Evolutionary conservation across 345 rosid species (phyloP).

Genomic region (Murraya koenigii): DNA sequence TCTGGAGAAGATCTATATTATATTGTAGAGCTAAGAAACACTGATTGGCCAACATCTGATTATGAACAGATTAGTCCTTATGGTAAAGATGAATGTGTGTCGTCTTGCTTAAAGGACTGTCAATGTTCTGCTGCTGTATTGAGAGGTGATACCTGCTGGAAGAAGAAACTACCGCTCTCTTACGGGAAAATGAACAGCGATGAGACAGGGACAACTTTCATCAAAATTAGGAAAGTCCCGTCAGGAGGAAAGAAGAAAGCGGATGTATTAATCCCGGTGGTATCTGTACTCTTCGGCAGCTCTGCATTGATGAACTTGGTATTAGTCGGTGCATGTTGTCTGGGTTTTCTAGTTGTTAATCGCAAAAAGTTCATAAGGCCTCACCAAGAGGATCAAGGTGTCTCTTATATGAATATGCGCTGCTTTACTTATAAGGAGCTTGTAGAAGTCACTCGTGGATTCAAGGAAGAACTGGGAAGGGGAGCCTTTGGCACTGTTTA

Average conservation of each 20-base stretch:
- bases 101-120: constrained; percentile 41
- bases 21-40: constrained; percentile 3
- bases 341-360: constrained; percentile 6
- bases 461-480: constrained; percentile 36
- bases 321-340: constrained; percentile 11
- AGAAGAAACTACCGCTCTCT: constrained; percentile 41
- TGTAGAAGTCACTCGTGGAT: constrained; percentile 29
- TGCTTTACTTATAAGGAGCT: constrained; percentile 35
- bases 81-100: constrained; percentile 24
- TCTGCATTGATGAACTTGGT: constrained; percentile 18
- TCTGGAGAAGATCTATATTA: constrained; percentile 20
- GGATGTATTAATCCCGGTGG: neutral
- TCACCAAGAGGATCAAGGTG: neutral
- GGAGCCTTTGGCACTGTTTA: constrained; percentile 46
- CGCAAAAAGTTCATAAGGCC: neutral
- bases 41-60: constrained; percentile 35
- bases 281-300: constrained; percentile 20
- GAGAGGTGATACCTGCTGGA: constrained; percentile 21
- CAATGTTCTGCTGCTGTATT: constrained; percentile 30
- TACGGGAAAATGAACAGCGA: constrained; percentile 24
- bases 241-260: neutral
- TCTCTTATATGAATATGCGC: constrained; percentile 14
- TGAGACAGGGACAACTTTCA: neutral
- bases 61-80: constrained; percentile 16
- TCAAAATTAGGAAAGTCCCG: constrained; percentile 24